Evolutionary conservation across 202 grass and related monocot species (phyloP), one percentile per base, ranked within the genome.

Genomic region (Thinopyrum obtusiflorum): DNA sequence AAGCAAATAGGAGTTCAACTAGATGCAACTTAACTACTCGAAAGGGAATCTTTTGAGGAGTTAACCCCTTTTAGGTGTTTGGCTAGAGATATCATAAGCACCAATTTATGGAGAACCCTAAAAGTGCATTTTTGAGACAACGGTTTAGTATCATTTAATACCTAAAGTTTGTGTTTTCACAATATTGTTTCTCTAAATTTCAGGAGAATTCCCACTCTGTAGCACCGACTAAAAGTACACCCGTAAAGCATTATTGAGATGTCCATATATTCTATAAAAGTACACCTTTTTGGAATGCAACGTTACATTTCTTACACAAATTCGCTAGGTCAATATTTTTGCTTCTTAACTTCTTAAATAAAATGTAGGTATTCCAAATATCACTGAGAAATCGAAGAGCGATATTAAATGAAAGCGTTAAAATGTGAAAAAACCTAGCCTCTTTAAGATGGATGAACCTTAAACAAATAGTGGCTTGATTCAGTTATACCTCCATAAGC

Each of bases 401-500:
- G 25, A 14, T 44, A 44, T 26, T 14, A 72, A 72, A 64, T 20
- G 29, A 27, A 27, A 17, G 47, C 1, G 31, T 51, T 20, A 61
- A 75, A 36, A 36, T 80, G 36, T 87, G 23, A 24, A 87, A 87
- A 83, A 15, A 15, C 17, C 15, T 53, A 7, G 2, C 14, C 57
- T 78, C 71, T 1, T 67, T 82, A 75, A 49, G 47, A 31, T 62
- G 10, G 26, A 73, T 40, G 9, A 35, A 6, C 49, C 65, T 61
- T 26, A 27, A 47, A 79, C 29, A 72, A 83, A 32, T 44, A 28
- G 10, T 42, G 69, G 5, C 10, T 69, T 53, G 44, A 64, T 68
- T 62, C 11, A 55, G 47, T 37, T 36, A 60, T 79, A 68, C 72
- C 79, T 51, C 33, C 61, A 80, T 35, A 27, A 72, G 29, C 81